These are phyloP conservation scores for Fragilaria radians DNA, from an alignment of 108 stramenopile species.

Conservation along the genomic window DNA sequence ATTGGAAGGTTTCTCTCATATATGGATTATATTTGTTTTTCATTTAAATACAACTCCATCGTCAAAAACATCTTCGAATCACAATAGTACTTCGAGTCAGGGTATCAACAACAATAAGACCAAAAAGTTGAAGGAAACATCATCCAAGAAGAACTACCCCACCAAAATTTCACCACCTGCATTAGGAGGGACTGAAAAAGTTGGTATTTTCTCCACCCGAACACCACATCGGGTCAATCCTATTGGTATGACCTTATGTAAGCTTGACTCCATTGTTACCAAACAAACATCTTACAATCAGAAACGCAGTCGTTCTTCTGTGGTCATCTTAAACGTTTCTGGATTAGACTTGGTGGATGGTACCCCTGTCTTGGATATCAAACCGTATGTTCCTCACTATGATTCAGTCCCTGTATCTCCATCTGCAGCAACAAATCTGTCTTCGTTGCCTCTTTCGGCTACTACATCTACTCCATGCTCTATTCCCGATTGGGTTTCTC, in stretches of 20 bases:
- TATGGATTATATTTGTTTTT: slow-evolving; percentile 95
- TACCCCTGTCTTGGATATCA: slow-evolving; percentile 92
- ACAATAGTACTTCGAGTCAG: slow-evolving; percentile 4
- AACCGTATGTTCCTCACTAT: slow-evolving; percentile 85
- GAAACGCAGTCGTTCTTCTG: neutral
- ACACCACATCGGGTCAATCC: slow-evolving; percentile 96
- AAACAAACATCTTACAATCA: neutral
- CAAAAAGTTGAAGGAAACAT: slow-evolving; percentile 13
- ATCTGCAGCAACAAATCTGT: neutral
- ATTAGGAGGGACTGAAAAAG: slow-evolving; percentile 80
- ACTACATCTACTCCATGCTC: neutral
- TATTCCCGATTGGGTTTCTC: slow-evolving; percentile 67
- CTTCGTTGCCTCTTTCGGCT: slow-evolving; percentile 11
- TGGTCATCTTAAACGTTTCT: slow-evolving; percentile 49
- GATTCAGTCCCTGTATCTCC: slow-evolving; percentile 53
- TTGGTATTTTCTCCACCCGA: slow-evolving; percentile 94
- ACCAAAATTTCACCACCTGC: slow-evolving; percentile 83
- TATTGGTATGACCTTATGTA: slow-evolving; percentile 87
- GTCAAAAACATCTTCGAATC: no score
- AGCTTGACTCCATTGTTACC: slow-evolving; percentile 52
- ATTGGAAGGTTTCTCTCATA: slow-evolving; percentile 80
- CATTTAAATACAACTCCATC: slow-evolving; percentile 97
- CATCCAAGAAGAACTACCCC: slow-evolving; percentile 34
- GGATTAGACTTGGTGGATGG: slow-evolving; percentile 91
- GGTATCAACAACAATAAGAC: slow-evolving; percentile 7